phyloP scores from a whole-genome alignment of 2,329 filamentous ascomycete species.

The Pseudogymnoascus pannorum region DNA sequence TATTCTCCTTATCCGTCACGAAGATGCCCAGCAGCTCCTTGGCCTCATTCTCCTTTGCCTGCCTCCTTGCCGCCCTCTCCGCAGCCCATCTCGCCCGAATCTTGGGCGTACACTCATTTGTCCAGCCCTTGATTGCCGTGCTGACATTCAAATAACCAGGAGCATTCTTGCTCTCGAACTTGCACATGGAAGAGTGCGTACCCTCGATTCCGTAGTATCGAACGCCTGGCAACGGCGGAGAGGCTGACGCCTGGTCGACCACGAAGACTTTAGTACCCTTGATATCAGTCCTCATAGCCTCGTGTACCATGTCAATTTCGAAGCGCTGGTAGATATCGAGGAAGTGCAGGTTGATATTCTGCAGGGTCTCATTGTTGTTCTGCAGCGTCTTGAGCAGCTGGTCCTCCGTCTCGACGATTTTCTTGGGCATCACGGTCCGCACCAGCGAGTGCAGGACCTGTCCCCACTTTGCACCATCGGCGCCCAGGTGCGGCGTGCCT shows the following conservation, averaged over 20 bases:
- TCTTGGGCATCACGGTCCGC: slow-evolving; percentile 55
- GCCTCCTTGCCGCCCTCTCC: slow-evolving; percentile 21
- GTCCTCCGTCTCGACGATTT: slow-evolving; percentile 59
- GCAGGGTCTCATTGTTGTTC: slow-evolving; percentile 64
- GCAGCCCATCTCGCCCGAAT: slow-evolving; percentile 21
- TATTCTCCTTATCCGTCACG: not conserved
- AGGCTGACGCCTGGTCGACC: slow-evolving; percentile 63
- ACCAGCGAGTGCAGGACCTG: slow-evolving; percentile 61
- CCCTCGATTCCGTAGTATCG: slow-evolving; percentile 69
- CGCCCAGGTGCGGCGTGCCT: slow-evolving; percentile 67
- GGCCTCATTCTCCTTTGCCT: slow-evolving; percentile 21
- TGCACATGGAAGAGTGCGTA: slow-evolving; percentile 65
- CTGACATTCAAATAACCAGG: slow-evolving; percentile 47
- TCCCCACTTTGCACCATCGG: slow-evolving; percentile 62
- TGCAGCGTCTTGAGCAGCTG: slow-evolving; percentile 64
- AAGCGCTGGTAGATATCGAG: slow-evolving; percentile 64
- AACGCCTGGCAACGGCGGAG: slow-evolving; percentile 61
- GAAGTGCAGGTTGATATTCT: slow-evolving; percentile 68
- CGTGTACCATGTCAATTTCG: slow-evolving; percentile 69
- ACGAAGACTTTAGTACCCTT: slow-evolving; percentile 56
- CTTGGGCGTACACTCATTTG: slow-evolving; percentile 17
- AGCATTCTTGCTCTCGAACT: slow-evolving; percentile 56
- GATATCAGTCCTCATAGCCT: slow-evolving; percentile 64
- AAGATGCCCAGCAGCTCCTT: slow-evolving; percentile 21
- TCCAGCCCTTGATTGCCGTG: slow-evolving; percentile 26